Base-by-base conservation (phyloP, 805 yeast species). In the Metschnikowia peoriensis region DNA sequence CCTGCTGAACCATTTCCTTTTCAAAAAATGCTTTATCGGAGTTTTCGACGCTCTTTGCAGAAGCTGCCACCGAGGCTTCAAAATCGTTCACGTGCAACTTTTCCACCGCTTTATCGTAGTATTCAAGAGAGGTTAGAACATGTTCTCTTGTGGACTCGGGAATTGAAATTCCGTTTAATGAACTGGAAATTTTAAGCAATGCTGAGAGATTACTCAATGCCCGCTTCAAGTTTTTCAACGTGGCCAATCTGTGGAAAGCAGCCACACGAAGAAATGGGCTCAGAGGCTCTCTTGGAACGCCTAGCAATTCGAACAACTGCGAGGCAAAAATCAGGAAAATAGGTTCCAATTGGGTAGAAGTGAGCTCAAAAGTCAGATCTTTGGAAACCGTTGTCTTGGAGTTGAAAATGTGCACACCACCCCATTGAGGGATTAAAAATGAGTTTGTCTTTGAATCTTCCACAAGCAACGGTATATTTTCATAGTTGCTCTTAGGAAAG, bases 1-100 rank as follows among this genome's bases (percentile, higher is more conserved):
- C 89, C 65, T 93, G 97, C 63, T 90, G 96, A 29, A 94, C 89
- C 97, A 94, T 93, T 66, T 87, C 92, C 61, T 89, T 88, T 60
- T 93, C 96, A 67, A 93, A 93, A 62, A 93, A 93, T 0, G 98
- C 97, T 44, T 75, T 75, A 58, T 84, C 79, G 0, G 97, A 87
- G 44, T 77, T 70, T 12, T 71, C 63, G 41, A 84, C 73, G 0
- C 96, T 89, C n/a, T 66, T 60, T 12, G 85, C 78, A 14, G 81
- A 75, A 1, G 78, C 76, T 27, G 59, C 52, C 43, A 67, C 65
- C 9, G 75, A 61, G 1, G 16, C 34, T 1, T 50, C 51, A 65
- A 76, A 79, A 15, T 74, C 59, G 9, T 50, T 45, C 1, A 59
- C 58, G 6, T 73, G 61, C 8, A 67, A 57, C 1, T 29, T 41